Conservation (phyloP, 257 asterid genomes). For the Lithospermum erythrorhizon region DNA sequence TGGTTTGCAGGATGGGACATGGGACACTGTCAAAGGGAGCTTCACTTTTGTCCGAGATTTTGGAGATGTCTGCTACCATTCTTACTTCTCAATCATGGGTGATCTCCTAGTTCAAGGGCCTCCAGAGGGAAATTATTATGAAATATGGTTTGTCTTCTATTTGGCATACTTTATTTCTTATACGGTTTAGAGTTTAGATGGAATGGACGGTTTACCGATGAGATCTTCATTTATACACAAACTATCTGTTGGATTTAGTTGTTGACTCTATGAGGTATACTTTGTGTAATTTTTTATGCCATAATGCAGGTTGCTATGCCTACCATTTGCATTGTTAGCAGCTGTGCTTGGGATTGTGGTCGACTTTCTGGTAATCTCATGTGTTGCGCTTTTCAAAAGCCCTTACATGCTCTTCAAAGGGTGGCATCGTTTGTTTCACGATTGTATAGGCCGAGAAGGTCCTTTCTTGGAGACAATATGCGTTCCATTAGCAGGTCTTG, state of each 20-base stretch:
- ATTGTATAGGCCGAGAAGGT: slow-evolving; percentile 95
- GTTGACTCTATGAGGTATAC: neutral
- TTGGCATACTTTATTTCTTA: neutral
- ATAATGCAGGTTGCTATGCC: slow-evolving; percentile 49
- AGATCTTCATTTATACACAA: neutral
- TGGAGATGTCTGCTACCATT: slow-evolving; percentile 54
- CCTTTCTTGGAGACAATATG: slow-evolving; percentile 96
- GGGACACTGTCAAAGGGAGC: slow-evolving; percentile 58
- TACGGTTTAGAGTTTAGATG: no score
- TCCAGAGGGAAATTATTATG: slow-evolving; percentile 50
- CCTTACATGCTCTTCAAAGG: slow-evolving; percentile 88
- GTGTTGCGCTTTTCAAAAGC: slow-evolving; percentile 57
- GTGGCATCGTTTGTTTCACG: slow-evolving; percentile 88
- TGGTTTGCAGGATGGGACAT: slow-evolving; percentile 74
- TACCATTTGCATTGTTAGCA: slow-evolving; percentile 56
- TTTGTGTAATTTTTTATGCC: slow-evolving; percentile 7
- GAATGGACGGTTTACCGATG: neutral
- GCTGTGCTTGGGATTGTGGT: slow-evolving; percentile 50
- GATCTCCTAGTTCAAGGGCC: slow-evolving; percentile 52
- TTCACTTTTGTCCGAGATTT: slow-evolving; percentile 66
- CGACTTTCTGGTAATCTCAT: slow-evolving; percentile 52
- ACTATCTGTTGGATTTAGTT: neutral
- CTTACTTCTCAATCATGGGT: slow-evolving; percentile 68
- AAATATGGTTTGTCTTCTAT: slow-evolving; percentile 42
- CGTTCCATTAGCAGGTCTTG: slow-evolving; percentile 93